These are phyloP conservation scores for Tuber microsphaerosporum DNA, from an alignment of 495 filamentous ascomycete genomes.

Conservation along the genomic window DNA sequence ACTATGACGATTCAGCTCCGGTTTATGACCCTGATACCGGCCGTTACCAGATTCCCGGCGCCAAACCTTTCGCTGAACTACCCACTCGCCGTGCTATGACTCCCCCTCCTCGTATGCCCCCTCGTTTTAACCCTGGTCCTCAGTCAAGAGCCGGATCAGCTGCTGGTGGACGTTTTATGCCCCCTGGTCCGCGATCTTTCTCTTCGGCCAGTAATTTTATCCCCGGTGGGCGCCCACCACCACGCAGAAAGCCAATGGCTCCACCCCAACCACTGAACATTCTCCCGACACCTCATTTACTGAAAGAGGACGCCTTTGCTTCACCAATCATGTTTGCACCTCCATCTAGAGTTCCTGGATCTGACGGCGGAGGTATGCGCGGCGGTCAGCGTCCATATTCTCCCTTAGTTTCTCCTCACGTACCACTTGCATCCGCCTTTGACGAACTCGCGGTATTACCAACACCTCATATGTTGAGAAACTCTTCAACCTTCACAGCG, in stretches of 20 bases:
- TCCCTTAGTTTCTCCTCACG: slow-evolving; percentile 60
- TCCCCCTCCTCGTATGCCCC: slow-evolving; percentile 72
- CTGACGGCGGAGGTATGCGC: slow-evolving; percentile 71
- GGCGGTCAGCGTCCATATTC: slow-evolving; percentile 70
- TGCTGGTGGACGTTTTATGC: slow-evolving; percentile 46
- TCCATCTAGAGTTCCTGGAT: slow-evolving; percentile 59
- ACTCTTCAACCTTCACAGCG: slow-evolving; percentile 79
- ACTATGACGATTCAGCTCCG: slow-evolving; percentile 48
- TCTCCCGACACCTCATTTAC: slow-evolving; percentile 76
- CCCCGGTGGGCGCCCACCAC: slow-evolving; percentile 44
- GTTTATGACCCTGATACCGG: slow-evolving; percentile 69
- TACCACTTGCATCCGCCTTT: slow-evolving; percentile 71
- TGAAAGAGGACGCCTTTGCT: slow-evolving; percentile 75
- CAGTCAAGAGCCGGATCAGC: slow-evolving; percentile 47
- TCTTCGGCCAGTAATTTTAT: slow-evolving; percentile 40
- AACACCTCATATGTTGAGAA: slow-evolving; percentile 80
- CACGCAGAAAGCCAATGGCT: slow-evolving; percentile 57
- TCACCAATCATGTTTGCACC: slow-evolving; percentile 83
- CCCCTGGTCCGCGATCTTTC: slow-evolving; percentile 46
- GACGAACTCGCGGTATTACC: slow-evolving; percentile 80
- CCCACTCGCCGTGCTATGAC: slow-evolving; percentile 91
- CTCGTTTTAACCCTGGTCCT: slow-evolving; percentile 56
- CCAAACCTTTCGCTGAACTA: slow-evolving; percentile 67
- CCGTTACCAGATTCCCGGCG: slow-evolving; percentile 61
- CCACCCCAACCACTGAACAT: slow-evolving; percentile 66